Evolutionary conservation across 1,284 basidiomycete genomes (phyloP).

Genomic region (Pterulicium gracile): DNA sequence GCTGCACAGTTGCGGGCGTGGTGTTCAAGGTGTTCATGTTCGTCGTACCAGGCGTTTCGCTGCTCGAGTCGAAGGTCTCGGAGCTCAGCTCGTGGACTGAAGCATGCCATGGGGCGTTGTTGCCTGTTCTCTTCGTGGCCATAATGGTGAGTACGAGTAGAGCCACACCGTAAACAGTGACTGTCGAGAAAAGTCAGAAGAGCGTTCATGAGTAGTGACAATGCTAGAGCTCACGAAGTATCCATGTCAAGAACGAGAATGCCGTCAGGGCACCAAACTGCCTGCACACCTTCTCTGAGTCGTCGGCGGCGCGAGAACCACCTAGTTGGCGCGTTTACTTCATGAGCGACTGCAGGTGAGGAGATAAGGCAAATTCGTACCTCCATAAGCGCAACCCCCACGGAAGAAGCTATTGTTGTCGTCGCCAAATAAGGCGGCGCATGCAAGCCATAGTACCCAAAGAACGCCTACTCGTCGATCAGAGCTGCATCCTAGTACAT

Average conservation of each 20-base stretch:
- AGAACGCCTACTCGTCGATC: slow-evolving; percentile 39
- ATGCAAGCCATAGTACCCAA: slow-evolving; percentile 47
- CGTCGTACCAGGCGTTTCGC: not conserved
- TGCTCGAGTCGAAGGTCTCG: not conserved
- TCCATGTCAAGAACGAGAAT: not conserved
- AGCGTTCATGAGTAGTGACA: not conserved
- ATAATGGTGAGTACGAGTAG: slow-evolving; percentile 10
- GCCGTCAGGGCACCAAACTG: not conserved
- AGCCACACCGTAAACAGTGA: slow-evolving; percentile 9
- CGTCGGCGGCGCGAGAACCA: not conserved
- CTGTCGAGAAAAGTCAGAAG: slow-evolving; percentile 5
- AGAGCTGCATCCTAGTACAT: not conserved
- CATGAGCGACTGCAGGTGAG: too few species aligned
- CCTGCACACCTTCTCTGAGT: not conserved
- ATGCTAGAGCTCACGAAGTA: not conserved
- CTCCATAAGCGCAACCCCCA: slow-evolving; percentile 15
- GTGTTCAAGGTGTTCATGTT: not conserved
- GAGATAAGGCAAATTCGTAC: too few species aligned
- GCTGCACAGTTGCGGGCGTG: not conserved
- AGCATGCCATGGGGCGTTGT: not conserved
- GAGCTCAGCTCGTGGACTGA: not conserved
- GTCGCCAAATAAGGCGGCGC: slow-evolving; percentile 28
- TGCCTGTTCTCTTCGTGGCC: not conserved
- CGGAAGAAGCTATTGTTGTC: slow-evolving; percentile 13
- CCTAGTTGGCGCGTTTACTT: too few species aligned